Base-by-base conservation (phyloP, 371 early-diverging fungal genomes). In the Sanchytrium tribonematis region DNA sequence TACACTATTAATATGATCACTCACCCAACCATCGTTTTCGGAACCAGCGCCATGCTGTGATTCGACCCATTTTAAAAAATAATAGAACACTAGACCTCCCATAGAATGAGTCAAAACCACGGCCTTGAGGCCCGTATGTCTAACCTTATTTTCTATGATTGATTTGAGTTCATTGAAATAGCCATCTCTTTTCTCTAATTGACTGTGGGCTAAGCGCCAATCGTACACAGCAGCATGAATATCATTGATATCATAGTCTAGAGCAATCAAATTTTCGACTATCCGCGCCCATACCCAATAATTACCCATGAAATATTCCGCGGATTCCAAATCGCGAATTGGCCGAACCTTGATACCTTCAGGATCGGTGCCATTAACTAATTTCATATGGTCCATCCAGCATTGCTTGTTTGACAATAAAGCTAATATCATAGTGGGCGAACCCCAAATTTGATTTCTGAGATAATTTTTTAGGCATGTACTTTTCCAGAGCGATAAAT, bases 261-360 rank as follows among this genome's bases (percentile, higher is more conserved):
- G 80, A 0, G 83, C 85, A 0, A 89, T 89, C 68, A 78, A 71
- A 66, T 74, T 68, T 29, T 72, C 68, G 27, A 88, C 83, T 29
- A 83, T 78, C 68, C 85, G 84, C 67, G 86, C 90, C 93, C 91
- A 91, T n/a, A 95, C 86, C 95, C 93, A 94, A 75, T 89, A 87
- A 74, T 91, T 91, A 0, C 89, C 86, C 22, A 93, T 83, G 69
- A 93, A 84, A 72, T 90, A 94, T 74, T 93, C 93, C 0, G 91
- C 91, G 0, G 94, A 90, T 73, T 92, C 91, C 16, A 95, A 75
- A 0, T 94, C 94, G 72, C 87, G 85, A 0, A 89, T 86, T 1
- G 95, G 91, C 29, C 96, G 78, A 17, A 95, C 77, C 74, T 88
- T 88, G 69, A 86, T 80, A 0, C 81, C 85, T 0, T 82, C 83